phyloP scores from a whole-genome alignment of 1,284 basidiomycete genomes.

The Cutaneotrichosporon sp. region DNA sequence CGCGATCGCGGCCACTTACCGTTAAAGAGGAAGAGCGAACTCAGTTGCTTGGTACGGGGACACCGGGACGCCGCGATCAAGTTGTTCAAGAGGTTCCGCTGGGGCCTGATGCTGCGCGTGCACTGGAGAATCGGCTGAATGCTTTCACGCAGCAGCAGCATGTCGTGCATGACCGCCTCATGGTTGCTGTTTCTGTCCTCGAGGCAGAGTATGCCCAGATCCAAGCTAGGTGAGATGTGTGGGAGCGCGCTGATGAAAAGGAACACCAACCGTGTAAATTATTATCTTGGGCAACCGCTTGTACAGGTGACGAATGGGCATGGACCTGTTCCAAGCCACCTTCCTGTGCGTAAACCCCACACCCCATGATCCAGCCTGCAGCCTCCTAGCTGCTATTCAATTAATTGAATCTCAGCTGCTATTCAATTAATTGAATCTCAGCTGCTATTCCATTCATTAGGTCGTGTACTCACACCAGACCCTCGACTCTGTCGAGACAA shows the following conservation, averaged over 20 bases:
- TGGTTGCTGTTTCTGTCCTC: background rate
- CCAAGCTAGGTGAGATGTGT: constrained; percentile 15
- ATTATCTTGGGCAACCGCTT: constrained; percentile 19
- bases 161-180: constrained; percentile 16
- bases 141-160: constrained; percentile 18
- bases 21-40: constrained; percentile 16
- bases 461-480: constrained; percentile 12
- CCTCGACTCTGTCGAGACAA: constrained; percentile 17
- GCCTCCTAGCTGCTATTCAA: no score
- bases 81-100: background rate
- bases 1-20: constrained; percentile 18
- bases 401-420: no score
- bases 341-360: constrained; percentile 14
- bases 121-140: constrained; percentile 16
- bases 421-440: no score
- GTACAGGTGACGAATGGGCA: constrained; percentile 19
- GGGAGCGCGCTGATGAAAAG: constrained; percentile 11
- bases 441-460: no score
- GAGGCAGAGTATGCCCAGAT: constrained; percentile 10
- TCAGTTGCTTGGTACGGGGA: background rate
- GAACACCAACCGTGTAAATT: constrained; percentile 17
- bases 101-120: background rate
- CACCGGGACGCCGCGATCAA: constrained; percentile 8
- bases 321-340: constrained; percentile 7
- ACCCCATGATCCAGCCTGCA: no score